Evolutionary conservation across 257 asterid genomes (phyloP).

Genomic region (Solanum gracilifrons): DNA sequence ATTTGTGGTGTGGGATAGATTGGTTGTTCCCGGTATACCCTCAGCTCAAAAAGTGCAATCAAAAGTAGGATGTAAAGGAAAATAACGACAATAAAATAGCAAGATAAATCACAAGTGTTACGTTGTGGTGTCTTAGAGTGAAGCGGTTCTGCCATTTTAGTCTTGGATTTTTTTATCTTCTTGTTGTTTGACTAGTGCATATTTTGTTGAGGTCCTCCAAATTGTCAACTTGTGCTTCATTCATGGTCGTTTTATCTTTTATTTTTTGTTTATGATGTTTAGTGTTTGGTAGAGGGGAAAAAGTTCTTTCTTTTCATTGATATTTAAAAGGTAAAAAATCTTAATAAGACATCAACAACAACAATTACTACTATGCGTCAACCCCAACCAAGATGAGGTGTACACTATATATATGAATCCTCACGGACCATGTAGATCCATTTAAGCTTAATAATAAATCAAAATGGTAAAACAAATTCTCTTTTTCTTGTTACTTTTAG

Average conservation of each 20-base stretch:
- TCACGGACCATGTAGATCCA: not conserved
- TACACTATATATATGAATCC: not conserved
- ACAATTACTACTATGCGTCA: not conserved
- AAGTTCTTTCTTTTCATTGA: not conserved
- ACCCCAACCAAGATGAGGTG: not conserved
- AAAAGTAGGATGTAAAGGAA: not conserved
- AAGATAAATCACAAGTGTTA: not conserved
- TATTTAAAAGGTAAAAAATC: not conserved
- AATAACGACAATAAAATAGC: not conserved
- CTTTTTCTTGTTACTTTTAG: not conserved
- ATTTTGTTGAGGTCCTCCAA: not conserved
- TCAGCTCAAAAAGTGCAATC: not conserved
- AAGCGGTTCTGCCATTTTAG: not conserved
- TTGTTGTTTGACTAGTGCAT: not conserved
- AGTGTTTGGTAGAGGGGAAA: not conserved
- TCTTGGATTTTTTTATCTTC: not conserved
- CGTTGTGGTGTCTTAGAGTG: not conserved
- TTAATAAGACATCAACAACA: not conserved
- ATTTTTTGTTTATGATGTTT: not conserved
- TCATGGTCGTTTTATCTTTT: not conserved
- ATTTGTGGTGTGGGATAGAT: not conserved
- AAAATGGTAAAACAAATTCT: not conserved
- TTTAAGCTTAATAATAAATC: not conserved
- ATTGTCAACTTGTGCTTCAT: not conserved
- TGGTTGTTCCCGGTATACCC: not conserved